Percentiles rank a stretch among this genome's conserved stretches.
phyloP scores from a whole-genome alignment of 2,329 filamentous ascomycete species.

The Pseudogymnoascus pannorum region DNA sequence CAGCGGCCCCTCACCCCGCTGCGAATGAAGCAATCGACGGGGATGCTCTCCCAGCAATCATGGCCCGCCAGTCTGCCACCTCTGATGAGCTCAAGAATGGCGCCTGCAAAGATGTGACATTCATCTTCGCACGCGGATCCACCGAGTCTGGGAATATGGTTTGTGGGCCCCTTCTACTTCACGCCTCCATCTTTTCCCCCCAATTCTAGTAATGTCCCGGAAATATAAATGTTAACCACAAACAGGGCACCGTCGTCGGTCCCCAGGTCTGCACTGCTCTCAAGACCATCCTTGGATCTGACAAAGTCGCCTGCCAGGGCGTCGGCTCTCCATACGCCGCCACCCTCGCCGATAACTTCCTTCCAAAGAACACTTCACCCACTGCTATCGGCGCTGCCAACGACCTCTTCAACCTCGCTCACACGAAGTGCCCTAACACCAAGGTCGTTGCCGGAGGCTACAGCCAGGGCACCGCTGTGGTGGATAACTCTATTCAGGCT shows the following conservation, averaged over 20 bases:
- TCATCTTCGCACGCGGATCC: constrained; percentile 43
- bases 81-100: constrained; percentile 14
- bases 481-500: constrained; percentile 33
- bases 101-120: constrained; percentile 35
- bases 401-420: constrained; percentile 27
- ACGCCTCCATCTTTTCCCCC: background rate
- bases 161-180: too few species aligned
- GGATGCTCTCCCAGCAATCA: background rate
- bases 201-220: too few species aligned
- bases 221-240: background rate
- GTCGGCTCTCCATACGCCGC: constrained; percentile 15
- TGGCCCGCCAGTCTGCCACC: background rate
- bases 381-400: constrained; percentile 17
- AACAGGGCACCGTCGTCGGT: constrained; percentile 28
- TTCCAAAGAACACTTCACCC: constrained; percentile 15
- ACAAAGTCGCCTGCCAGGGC: constrained; percentile 23
- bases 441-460: constrained; percentile 35
- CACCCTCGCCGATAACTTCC: constrained; percentile 15
- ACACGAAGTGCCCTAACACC: constrained; percentile 31
- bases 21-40: background rate
- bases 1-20: background rate
- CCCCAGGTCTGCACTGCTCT: constrained; percentile 27
- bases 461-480: constrained; percentile 39
- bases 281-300: constrained; percentile 17
- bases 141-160: constrained; percentile 43